Evolutionary conservation across 1,139 yeast species (phyloP), one percentile per base, ranked within the genome.

Genomic region (Protomyces pachydermus): DNA sequence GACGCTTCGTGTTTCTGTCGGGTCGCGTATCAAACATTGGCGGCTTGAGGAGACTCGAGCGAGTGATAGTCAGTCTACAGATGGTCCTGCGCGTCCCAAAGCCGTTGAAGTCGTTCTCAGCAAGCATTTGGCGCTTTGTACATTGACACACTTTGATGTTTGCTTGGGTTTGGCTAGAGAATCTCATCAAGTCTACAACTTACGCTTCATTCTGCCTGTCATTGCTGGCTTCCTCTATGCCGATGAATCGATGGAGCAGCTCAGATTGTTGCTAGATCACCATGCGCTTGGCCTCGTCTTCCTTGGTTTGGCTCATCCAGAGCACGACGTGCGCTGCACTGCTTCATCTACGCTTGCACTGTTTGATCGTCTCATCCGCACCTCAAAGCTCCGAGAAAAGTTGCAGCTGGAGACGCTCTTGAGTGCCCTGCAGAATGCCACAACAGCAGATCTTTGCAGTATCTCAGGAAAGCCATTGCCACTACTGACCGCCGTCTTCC

Each of bases 191-290:
- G 54, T 66, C 8, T 69, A 68, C 45, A 68, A 68, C 38, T 65
- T 69, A 5, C 60, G 57, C n/a, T 67, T 61, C 42, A 45, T 62
- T 39, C 46, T 69, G 35, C 67, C 71, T n/a, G 55, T 63, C 18
- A 45, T 69, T 34, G 52, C 60, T 12, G 57, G 57, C 25, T 65
- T 25, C 54, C n/a, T 56, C 48, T n/a, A 45, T 37, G 48, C 48
- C 6, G 56, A 61, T 52, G 50, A 57, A 38, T 55, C 61, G 38
- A 23, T 48, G 38, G 42, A 52, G 35, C 38, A 57, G 63, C 38
- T 61, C 51, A 25, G 53, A 16, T 56, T 46, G 6, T 37, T 65
- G 37, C 38, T 65, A 20, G 62, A 65, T 28, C 48, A 56, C 38
- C 60, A 55, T 38, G 61, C 61, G 16, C 53, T 50, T 14, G 66